Evolutionary conservation across 2,329 filamentous ascomycete species (phyloP), one percentile per base, ranked within the genome.

Genomic region (Ambrosiella cleistominuta): DNA sequence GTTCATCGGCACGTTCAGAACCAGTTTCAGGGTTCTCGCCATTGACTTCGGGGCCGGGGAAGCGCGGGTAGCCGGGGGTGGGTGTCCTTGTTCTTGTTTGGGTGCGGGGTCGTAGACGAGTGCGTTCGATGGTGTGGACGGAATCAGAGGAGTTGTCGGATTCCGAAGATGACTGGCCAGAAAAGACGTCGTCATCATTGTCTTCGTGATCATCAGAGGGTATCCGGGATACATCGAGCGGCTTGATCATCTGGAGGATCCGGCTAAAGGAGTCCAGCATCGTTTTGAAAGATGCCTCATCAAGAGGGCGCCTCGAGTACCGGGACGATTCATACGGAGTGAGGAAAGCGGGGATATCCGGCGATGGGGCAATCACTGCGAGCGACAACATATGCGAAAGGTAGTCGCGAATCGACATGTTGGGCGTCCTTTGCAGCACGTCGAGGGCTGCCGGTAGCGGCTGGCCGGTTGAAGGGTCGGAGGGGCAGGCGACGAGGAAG

Each of bases 241-340:
- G 75, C 36, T 73, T 77, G 86, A 97, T 95, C 15, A 76, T 78
- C 56, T 85, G 80, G 12, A 97, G 72, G 0, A 97, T 73, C 57
- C 86, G 81, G 1, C 90, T 86, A 68, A 97, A 96, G 35, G 86
- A 75, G 59, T 82, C 78, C 88, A 96, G 96, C 37, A 96, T 73
- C 19, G 77, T 72, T 42, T 85, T 77, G 67, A 98, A 97, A 56
- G 84, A 77, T 0, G 70, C 65, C 63, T 90, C 84, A 2, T 80
- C 77, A 3, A 95, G 72, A 0, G 84, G 78, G 4, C 74, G 72
- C 0, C 78, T 79, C 1, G 87, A 90, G 71, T 95, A 98, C 45
- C 91, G 83, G 2, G 89, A 88, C 59, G 79, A 75, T 70, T 97
- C 93, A 70, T 96, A 98, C 17, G 80, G 72, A 1, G 76, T 70